These are phyloP conservation scores for Tylopilus intermedius DNA, from an alignment of 768 basidiomycete species.

Conservation along the genomic window DNA sequence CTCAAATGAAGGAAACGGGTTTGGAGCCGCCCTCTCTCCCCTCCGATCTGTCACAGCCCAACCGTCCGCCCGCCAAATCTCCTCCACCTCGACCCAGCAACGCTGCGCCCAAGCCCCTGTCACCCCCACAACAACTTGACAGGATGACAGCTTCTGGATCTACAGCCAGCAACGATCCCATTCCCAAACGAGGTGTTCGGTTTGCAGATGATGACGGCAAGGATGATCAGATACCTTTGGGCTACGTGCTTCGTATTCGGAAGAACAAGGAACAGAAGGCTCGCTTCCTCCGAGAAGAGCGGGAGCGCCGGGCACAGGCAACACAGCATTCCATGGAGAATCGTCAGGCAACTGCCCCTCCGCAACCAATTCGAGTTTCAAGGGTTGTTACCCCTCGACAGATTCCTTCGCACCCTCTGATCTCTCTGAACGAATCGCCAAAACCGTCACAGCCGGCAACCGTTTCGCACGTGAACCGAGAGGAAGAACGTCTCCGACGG, in stretches of 20 bases:
- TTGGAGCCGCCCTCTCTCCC: constrained; percentile 3
- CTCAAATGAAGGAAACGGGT: constrained; percentile 3
- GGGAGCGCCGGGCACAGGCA: constrained; percentile 46
- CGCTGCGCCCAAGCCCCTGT: not conserved
- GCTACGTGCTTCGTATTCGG: constrained; percentile 65
- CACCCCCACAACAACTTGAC: not conserved
- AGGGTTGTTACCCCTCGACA: constrained; percentile 17
- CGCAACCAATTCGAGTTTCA: constrained; percentile 10
- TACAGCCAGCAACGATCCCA: constrained; percentile 7
- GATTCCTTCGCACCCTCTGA: constrained; percentile 11
- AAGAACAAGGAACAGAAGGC: constrained; percentile 72
- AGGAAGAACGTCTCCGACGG: constrained; percentile 42
- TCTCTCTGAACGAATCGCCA: constrained; percentile 12
- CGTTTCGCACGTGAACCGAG: constrained; percentile 25
- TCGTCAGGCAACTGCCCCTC: constrained; percentile 16
- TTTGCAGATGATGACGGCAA: constrained; percentile 59
- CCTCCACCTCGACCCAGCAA: constrained; percentile 1
- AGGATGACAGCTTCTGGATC: constrained; percentile 8
- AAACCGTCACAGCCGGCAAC: constrained; percentile 4
- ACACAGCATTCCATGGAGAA: constrained; percentile 28
- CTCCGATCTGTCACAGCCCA: constrained; percentile 1
- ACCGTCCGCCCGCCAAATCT: not conserved
- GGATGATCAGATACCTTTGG: constrained; percentile 65
- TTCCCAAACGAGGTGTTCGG: constrained; percentile 49
- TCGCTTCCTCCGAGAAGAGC: constrained; percentile 57